Conservation (phyloP, 768 basidiomycete species). For the Auriscalpium vulgare region DNA sequence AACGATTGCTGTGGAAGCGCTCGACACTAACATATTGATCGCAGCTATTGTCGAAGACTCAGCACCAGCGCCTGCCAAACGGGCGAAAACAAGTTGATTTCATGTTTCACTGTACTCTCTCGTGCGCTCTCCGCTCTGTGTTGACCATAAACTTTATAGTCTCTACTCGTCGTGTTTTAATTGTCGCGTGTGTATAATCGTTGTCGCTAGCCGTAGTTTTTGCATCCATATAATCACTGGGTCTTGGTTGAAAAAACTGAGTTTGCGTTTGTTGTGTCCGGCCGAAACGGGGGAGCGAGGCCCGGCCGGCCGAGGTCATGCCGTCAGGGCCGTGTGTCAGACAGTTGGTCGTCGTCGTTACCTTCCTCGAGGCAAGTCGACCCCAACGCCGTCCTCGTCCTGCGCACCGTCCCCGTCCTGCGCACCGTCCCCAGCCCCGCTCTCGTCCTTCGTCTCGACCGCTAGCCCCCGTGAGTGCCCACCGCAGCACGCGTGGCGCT, state of each 20-base stretch:
- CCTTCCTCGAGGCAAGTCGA: slow-evolving; percentile 13
- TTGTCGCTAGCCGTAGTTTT: background rate
- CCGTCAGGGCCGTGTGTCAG: background rate
- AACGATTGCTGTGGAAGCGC: background rate
- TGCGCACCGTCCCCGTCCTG: background rate
- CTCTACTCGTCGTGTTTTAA: no score
- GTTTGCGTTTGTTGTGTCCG: slow-evolving; percentile 2
- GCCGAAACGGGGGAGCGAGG: background rate
- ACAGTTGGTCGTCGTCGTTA: slow-evolving; percentile 10
- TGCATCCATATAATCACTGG: background rate
- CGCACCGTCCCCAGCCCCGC: background rate
- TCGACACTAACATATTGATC: background rate
- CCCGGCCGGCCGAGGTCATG: slow-evolving; percentile 9
- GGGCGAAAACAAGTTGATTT: background rate
- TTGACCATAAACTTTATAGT: no score
- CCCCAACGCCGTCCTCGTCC: background rate
- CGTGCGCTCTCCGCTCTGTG: no score
- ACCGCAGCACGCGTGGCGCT: background rate
- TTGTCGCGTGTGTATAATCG: no score
- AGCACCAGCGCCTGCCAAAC: background rate
- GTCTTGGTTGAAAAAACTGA: background rate
- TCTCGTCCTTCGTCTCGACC: background rate
- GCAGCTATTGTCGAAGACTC: background rate
- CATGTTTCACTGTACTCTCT: no score
- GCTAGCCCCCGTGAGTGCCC: background rate